A percentile compares a stretch with the other conserved stretches of the same genome.
phyloP scores from a whole-genome alignment of 768 basidiomycete genomes.

The Tephrocybe sp. region DNA sequence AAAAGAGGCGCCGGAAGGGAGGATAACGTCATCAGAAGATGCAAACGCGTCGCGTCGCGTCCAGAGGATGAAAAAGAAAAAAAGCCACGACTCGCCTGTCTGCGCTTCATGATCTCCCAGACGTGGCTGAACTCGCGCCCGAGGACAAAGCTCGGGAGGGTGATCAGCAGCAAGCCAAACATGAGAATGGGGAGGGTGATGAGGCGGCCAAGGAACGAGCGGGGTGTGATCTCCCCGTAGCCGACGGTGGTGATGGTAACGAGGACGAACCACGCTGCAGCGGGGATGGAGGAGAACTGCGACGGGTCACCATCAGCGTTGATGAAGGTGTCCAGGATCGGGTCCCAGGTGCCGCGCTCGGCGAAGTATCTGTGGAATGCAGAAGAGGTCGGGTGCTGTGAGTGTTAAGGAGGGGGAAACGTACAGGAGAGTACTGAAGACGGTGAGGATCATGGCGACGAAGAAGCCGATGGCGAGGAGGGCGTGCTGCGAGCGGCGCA shows the following conservation, averaged over 20 bases:
- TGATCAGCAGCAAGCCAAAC: constrained; percentile 86
- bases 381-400: background rate
- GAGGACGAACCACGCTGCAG: constrained; percentile 72
- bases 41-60: no score
- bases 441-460: constrained; percentile 81
- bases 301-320: constrained; percentile 84
- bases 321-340: constrained; percentile 73
- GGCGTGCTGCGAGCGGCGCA: constrained; percentile 83
- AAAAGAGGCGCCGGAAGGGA: no score
- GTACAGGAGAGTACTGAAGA: constrained; percentile 84
- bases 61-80: no score
- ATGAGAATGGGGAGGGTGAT: constrained; percentile 85
- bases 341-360: constrained; percentile 90
- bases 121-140: constrained; percentile 89
- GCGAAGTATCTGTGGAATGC: constrained; percentile 72
- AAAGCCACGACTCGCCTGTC: constrained; percentile 37
- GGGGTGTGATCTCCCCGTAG: constrained; percentile 90
- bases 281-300: constrained; percentile 65
- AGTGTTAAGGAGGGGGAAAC: constrained; percentile 21
- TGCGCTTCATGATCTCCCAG: constrained; percentile 77
- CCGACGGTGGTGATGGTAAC: constrained; percentile 50
- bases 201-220: constrained; percentile 83
- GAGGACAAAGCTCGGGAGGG: constrained; percentile 88
- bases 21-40: no score
- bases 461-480: constrained; percentile 87